Conservation (phyloP, 2,329 filamentous ascomycete species). For the Grosmannia huntii region DNA sequence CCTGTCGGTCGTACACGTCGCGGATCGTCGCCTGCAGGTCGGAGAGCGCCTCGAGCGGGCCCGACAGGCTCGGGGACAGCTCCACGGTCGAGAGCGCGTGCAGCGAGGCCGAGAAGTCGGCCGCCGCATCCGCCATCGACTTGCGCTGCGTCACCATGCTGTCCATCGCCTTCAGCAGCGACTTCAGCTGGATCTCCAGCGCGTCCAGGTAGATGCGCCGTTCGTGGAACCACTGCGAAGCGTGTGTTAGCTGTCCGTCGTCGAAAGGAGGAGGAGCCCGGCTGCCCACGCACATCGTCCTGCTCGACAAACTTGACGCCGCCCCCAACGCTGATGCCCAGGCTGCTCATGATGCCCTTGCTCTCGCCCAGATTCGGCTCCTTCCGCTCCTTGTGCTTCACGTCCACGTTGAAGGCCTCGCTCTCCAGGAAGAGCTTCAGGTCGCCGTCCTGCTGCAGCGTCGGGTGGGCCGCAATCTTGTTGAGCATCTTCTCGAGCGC, state of each 20-base stretch:
- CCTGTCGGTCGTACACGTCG: conserved; percentile 91
- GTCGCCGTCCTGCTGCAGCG: conserved; percentile 84
- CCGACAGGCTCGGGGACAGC: conserved; percentile 75
- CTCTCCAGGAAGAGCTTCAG: conserved; percentile 95
- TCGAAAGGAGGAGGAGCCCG: background rate
- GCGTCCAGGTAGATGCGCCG: conserved; percentile 90
- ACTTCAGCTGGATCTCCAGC: conserved; percentile 80
- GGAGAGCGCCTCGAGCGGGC: conserved; percentile 79
- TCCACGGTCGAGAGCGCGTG: conserved; percentile 88
- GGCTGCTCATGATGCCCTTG: conserved; percentile 82
- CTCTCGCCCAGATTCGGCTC: conserved; percentile 77
- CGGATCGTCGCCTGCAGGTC: conserved; percentile 88
- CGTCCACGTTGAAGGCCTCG: conserved; percentile 87
- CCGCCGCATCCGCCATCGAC: conserved; percentile 82
- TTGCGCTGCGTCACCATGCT: conserved; percentile 85
- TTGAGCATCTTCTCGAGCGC: conserved; percentile 96
- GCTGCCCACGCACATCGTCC: conserved; percentile 58
- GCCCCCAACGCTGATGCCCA: conserved; percentile 67
- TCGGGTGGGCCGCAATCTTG: conserved; percentile 81
- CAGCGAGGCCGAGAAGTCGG: conserved; percentile 86
- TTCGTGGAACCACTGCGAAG: conserved; percentile 82
- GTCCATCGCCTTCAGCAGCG: conserved; percentile 85
- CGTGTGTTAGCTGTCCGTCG: conserved; percentile 1
- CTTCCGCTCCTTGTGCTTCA: conserved; percentile 93
- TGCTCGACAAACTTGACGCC: conserved; percentile 95